Evolutionary conservation across 1,284 basidiomycete species (phyloP), one percentile per base, ranked within the genome.

Genomic region (Papiliotrema laurentii): DNA sequence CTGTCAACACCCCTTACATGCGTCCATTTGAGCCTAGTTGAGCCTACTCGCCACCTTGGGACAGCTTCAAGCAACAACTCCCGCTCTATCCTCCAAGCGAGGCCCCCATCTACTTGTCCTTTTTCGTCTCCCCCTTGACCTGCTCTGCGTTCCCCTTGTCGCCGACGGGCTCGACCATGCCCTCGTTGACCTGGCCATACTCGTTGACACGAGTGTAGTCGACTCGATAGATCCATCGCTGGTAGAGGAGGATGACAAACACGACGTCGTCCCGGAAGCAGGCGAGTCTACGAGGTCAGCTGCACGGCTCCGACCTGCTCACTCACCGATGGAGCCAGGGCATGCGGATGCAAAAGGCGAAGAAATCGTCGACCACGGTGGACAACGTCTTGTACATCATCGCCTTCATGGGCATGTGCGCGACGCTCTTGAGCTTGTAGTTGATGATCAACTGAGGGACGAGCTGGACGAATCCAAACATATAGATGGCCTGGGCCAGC

Each of bases 401-500:
- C 3, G 93, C 89, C 74, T 93, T 96, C 84, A 93, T 89, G 61
- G 72, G 69, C 56, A 71, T 68, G 45, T 71, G 68, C 19, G 66
- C 65, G 10, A 71, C 69, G 43, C 75, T 85, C 85, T 93, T 93
- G 55, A 94, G 80, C 73, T 96, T 94, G 78, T 94, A 96, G 76
- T 97, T 94, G 78, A 93, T 91, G 66, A 73, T 72, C 36, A 96
- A 74, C 72, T 94, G 90, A 36, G 92, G 92, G 46, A 96, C 77
- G 33, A 96, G 80, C 78, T 94, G 90, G 35, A 93, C 91, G 73
- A 97, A 97, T 56, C 94, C 94, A 71, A 97, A 97, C 83, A 91
- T 91, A 64, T 73, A 72, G 54, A 72, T 71, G 5, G 69, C 70
- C 55, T 73, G 71, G 4, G 75, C 73, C 19, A 74, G 64, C 9